Conservation (phyloP, 108 stramenopile genomes). For the Parietichytrium sp. region DNA sequence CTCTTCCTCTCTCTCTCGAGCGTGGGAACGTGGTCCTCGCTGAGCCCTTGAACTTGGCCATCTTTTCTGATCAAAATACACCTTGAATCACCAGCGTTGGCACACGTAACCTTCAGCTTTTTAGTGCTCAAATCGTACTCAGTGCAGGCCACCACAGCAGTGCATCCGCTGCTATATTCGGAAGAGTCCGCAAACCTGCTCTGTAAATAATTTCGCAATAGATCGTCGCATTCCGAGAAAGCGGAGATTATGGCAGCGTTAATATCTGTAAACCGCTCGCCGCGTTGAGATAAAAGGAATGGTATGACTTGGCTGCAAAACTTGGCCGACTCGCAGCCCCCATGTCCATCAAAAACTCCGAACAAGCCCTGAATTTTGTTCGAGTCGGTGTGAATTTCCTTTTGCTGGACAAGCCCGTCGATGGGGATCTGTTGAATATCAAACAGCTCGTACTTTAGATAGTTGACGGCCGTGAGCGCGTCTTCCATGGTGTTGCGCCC, state of each 20-base stretch:
- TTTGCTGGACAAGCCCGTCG: neutral
- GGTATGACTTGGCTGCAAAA: neutral
- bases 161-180: neutral
- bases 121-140: neutral
- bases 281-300: neutral
- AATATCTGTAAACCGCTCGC: neutral
- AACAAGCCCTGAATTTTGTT: neutral
- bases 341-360: slow-evolving; percentile 23
- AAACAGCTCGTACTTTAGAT: neutral
- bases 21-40: neutral
- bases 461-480: neutral
- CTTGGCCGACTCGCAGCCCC: neutral
- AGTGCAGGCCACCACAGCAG: neutral
- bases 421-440: neutral
- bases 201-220: neutral
- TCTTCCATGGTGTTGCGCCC: slow-evolving; percentile 12
- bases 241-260: neutral
- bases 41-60: neutral
- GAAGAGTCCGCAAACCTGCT: neutral
- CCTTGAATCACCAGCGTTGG: neutral
- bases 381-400: neutral
- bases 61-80: neutral
- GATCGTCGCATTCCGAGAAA: neutral
- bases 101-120: neutral
- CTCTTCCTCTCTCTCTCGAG: neutral